Evolutionary conservation across 2,329 filamentous ascomycete species (phyloP).

Genomic region (Domatiomyces globalis): DNA sequence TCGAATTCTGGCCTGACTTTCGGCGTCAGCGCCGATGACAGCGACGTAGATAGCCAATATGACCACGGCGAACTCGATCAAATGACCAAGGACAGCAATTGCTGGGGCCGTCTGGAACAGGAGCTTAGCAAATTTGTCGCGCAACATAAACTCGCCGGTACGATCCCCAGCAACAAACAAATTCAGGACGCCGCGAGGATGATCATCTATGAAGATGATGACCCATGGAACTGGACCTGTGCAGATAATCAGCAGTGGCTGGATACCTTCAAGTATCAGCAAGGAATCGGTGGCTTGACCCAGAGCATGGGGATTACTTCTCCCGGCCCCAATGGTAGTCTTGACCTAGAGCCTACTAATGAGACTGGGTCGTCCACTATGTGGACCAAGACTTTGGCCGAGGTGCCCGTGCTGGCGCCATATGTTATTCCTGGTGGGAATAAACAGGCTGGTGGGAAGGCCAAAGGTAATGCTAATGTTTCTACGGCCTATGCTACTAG

Average conservation of each 20-base stretch:
- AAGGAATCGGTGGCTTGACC: conserved; percentile 22
- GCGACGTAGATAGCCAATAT: background rate
- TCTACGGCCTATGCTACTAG: background rate
- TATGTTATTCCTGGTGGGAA: conserved; percentile 27
- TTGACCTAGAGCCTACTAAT: background rate
- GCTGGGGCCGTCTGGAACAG: conserved; percentile 27
- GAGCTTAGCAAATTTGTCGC: conserved; percentile 29
- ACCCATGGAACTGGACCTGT: conserved; percentile 29
- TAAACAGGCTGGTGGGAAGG: background rate
- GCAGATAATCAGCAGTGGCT: conserved; percentile 35
- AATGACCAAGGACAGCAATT: conserved; percentile 22
- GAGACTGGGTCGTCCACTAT: conserved; percentile 22
- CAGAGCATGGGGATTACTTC: conserved; percentile 6
- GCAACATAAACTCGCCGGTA: conserved; percentile 22
- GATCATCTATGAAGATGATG: conserved; percentile 21
- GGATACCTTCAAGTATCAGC: conserved; percentile 30
- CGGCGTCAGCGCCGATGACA: conserved; percentile 5
- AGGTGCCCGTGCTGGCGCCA: conserved; percentile 30
- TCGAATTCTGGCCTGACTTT: conserved; percentile 12
- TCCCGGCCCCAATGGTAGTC: background rate
- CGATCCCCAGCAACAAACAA: conserved; percentile 23
- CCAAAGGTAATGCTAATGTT: background rate
- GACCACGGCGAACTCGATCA: conserved; percentile 12
- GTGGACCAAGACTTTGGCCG: conserved; percentile 4
- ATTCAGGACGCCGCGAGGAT: conserved; percentile 21